These are phyloP conservation scores for Solanum habrochaites DNA, from an alignment of 257 asterid genomes.

Conservation along the genomic window DNA sequence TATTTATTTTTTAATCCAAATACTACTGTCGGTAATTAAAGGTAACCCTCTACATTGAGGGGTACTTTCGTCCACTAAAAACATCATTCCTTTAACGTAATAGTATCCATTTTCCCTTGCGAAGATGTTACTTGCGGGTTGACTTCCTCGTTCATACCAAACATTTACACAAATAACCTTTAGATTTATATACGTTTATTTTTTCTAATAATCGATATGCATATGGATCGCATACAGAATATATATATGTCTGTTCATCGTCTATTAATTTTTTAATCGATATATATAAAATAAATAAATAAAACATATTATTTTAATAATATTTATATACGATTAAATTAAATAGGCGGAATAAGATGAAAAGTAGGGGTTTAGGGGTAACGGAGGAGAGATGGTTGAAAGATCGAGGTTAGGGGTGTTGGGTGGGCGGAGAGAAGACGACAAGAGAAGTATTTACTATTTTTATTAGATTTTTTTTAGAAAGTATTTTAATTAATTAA, in stretches of 20 bases:
- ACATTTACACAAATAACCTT: background rate
- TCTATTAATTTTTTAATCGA: no score
- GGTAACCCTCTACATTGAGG: background rate
- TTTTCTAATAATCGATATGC: no score
- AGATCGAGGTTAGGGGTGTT: background rate
- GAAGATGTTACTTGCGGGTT: background rate
- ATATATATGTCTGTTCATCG: background rate
- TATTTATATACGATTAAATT: background rate
- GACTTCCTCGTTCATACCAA: slow-evolving; percentile 11
- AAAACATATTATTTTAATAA: background rate
- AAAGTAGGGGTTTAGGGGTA: background rate
- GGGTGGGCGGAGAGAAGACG: background rate
- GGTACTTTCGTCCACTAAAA: background rate
- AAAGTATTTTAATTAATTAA: background rate
- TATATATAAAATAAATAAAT: background rate
- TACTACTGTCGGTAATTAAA: background rate
- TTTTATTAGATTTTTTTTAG: background rate
- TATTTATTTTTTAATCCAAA: background rate
- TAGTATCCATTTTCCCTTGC: background rate
- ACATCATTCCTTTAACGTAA: background rate
- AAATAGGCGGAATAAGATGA: background rate
- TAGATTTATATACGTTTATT: no score
- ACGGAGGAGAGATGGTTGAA: background rate
- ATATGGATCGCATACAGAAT: no score
- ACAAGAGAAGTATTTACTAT: background rate